Base-by-base conservation (phyloP, 805 yeast genomes). In the Suhomyces sp. region DNA sequence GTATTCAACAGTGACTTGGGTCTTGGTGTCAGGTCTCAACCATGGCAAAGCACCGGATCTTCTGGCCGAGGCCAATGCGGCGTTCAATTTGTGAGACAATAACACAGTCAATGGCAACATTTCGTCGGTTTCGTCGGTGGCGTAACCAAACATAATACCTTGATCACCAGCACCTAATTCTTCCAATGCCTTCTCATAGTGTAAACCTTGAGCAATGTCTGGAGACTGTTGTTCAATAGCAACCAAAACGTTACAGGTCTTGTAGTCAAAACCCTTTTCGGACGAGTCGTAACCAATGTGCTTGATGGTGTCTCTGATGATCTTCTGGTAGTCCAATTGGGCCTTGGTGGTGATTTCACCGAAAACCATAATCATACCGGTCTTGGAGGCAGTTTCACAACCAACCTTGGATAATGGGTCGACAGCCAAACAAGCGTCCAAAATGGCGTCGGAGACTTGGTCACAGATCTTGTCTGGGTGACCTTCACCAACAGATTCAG, bases 131-230 rank as follows among this genome's bases (percentile, higher is more conserved):
- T 94, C 99, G 70, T 94, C 97, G 59, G 98, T 87, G 66, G 99
- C 99, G 77, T 94, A 94, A 78, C 99, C 99, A 73, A 94, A 94
- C 99, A 94, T 94, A 75, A 94, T 94, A 87, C 99, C 99, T 80
- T 94, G 99, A 81, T 94, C 99, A 86, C 99, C 99, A 61, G 99
- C 99, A 77, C 99, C 99, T 70, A 94, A 85, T 56, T 94, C 96
- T 83, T 94, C 99, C 60, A 94, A 81, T 52, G 88, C 96, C 79
- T 87, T 84, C 73, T 94, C 97, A 79, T 88, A 88, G 79, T 94
- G 98, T 71, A 94, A 85, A 85, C 99, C 99, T 80, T 93, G 98
- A 57, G 99, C 99, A 69, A 94, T 94, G 80, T 94, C 99, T 65
- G 96, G 94, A 50, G 97, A 91, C 81, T 94, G 99, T 81, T 94